phyloP scores from a whole-genome alignment of 2,329 filamentous ascomycete species.

The Paracamarosporium sp. region DNA sequence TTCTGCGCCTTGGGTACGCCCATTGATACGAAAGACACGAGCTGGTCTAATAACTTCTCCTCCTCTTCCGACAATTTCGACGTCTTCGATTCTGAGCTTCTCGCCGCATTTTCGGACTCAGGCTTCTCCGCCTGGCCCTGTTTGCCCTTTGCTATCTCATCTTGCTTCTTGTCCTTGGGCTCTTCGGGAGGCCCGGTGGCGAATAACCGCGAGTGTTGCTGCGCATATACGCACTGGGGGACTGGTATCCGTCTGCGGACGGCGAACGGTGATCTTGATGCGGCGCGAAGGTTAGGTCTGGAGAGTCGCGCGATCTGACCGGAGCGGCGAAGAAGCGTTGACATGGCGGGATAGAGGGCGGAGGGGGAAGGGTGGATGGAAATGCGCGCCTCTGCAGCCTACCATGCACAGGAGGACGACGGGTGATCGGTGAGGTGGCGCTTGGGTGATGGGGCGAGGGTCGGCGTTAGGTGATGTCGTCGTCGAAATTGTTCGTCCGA shows the following conservation, averaged over 20 bases:
- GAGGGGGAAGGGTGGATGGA: slow-evolving; percentile 13
- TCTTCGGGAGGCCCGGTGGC: slow-evolving; percentile 46
- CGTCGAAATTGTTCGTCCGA: slow-evolving; percentile 13
- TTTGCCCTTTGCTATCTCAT: slow-evolving; percentile 31
- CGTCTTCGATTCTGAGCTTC: slow-evolving; percentile 44
- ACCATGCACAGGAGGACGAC: slow-evolving; percentile 25
- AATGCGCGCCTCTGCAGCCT: slow-evolving; percentile 9
- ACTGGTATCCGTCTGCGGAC: slow-evolving; percentile 46
- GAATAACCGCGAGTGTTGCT: slow-evolving; percentile 52
- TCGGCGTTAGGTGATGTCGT: slow-evolving; percentile 11
- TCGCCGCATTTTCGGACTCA: slow-evolving; percentile 49
- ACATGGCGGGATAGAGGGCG: slow-evolving; percentile 60
- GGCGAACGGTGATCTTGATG: slow-evolving; percentile 54
- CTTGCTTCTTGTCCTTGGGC: slow-evolving; percentile 39
- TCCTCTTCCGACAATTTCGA: slow-evolving; percentile 62
- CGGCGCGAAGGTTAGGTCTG: slow-evolving; percentile 61
- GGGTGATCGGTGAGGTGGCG: slow-evolving; percentile 6
- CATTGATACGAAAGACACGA: slow-evolving; percentile 63
- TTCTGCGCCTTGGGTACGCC: slow-evolving; percentile 68
- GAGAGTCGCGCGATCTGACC: slow-evolving; percentile 70
- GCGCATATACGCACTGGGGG: slow-evolving; percentile 52
- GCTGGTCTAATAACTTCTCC: slow-evolving; percentile 63
- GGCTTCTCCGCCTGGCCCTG: slow-evolving; percentile 39
- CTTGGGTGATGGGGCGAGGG: slow-evolving; percentile 16
- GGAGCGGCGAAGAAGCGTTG: slow-evolving; percentile 70